Conservation (phyloP, 352 stramenopile species). For the Pythium grandisporangium region DNA sequence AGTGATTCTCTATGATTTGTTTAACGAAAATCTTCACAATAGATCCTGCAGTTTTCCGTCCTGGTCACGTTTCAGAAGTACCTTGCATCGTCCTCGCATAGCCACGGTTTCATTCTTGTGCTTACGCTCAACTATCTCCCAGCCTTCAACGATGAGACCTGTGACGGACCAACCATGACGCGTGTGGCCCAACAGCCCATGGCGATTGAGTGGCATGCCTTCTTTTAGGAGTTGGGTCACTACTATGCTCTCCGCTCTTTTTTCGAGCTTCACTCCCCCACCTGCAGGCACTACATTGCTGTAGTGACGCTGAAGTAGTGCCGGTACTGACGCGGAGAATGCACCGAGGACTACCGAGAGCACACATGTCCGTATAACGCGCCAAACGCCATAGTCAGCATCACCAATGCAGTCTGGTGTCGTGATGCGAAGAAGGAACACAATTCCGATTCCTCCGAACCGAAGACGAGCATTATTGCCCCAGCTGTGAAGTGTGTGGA, state of each 20-base stretch:
- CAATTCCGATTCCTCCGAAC: neutral
- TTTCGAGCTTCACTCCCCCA: conserved; percentile 6
- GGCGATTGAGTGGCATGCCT: conserved; percentile 17
- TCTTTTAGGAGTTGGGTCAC: conserved; percentile 12
- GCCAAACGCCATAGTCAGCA: conserved; percentile 16
- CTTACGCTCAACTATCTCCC: conserved; percentile 13
- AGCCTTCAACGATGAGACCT: conserved; percentile 20
- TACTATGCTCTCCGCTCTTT: conserved; percentile 16
- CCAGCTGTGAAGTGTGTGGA: conserved; percentile 11
- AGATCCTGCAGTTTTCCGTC: conserved; percentile 7
- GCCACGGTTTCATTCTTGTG: conserved; percentile 7
- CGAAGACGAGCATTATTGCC: conserved; percentile 16
- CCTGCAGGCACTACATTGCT: neutral
- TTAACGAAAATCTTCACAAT: conserved; percentile 5
- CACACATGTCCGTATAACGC: conserved; percentile 11
- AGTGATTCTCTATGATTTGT: no score
- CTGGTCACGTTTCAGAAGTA: conserved; percentile 7
- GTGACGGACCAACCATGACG: conserved; percentile 16
- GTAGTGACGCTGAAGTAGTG: neutral
- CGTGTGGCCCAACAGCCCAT: conserved; percentile 17
- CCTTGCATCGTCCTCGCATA: conserved; percentile 7
- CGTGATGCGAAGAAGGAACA: conserved; percentile 9
- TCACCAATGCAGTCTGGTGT: conserved; percentile 12
- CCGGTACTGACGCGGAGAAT: conserved; percentile 1
- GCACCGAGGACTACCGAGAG: conserved; percentile 5